A percentile compares a stretch with the other conserved stretches of the same genome.
phyloP scores from a whole-genome alignment of 208 protist genomes.

The Vickermania ingenoplastis region DNA sequence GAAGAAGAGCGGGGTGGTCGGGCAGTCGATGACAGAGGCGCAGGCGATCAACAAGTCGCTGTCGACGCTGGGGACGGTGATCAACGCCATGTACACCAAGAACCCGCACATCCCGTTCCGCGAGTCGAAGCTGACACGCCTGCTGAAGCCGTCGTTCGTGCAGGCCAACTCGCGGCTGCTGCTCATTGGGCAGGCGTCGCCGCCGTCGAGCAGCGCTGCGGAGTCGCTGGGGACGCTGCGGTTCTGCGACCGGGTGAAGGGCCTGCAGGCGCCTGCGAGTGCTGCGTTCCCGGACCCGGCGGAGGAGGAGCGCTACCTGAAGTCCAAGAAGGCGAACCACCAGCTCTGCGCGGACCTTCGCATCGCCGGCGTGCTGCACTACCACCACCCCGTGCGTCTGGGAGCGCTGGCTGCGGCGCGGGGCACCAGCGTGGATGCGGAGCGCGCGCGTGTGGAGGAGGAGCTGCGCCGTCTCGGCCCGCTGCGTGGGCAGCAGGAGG shows the following conservation, averaged over 20 bases:
- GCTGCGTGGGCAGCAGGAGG: constrained; percentile 27
- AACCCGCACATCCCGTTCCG: constrained; percentile 78
- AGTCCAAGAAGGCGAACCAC: constrained; percentile 40
- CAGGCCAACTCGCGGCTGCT: constrained; percentile 55
- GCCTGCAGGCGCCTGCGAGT: constrained; percentile 53
- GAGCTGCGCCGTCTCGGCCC: constrained; percentile 19
- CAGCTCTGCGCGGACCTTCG: constrained; percentile 71
- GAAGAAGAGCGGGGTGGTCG: constrained; percentile 84
- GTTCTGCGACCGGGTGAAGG: constrained; percentile 87
- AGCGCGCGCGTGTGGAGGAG: constrained; percentile 16
- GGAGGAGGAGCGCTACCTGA: constrained; percentile 51
- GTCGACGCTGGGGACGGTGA: no score
- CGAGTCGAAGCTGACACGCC: constrained; percentile 89
- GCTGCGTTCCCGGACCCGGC: constrained; percentile 37
- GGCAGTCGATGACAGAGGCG: constrained; percentile 82
- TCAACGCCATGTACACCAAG: constrained; percentile 76
- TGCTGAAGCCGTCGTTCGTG: constrained; percentile 77
- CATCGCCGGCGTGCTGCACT: constrained; percentile 45
- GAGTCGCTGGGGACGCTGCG: constrained; percentile 77
- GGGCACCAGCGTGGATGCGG: constrained; percentile 19
- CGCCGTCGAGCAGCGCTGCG: constrained; percentile 33
- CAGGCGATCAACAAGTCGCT: constrained; percentile 91
- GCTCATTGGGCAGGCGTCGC: constrained; percentile 80
- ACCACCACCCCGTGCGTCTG: constrained; percentile 38
- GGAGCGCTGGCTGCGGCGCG: constrained; percentile 21